phyloP scores from a whole-genome alignment of 1,139 yeast species.

The Sugiyamaella neomexicana region DNA sequence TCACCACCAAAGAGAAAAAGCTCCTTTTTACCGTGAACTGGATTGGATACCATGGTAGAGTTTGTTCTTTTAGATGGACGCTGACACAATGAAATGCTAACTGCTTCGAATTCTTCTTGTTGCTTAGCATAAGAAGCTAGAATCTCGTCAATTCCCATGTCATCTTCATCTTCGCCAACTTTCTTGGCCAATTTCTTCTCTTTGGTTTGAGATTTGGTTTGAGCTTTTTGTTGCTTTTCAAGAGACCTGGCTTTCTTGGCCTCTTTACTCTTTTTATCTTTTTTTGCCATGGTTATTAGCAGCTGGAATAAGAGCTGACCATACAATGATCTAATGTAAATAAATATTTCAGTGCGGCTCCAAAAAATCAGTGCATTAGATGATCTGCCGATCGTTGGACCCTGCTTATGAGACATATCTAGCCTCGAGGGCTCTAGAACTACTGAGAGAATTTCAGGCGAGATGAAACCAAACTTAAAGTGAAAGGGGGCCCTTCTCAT shows the following conservation, averaged over 20 bases:
- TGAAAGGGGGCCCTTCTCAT: too few species aligned
- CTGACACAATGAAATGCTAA: slow-evolving; percentile 56
- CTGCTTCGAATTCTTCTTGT: slow-evolving; percentile 76
- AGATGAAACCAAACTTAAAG: too few species aligned
- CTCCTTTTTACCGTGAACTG: slow-evolving; percentile 74
- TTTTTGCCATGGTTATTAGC: slow-evolving; percentile 60
- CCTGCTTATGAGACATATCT: not conserved
- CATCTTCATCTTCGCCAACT: slow-evolving; percentile 77
- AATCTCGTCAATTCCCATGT: slow-evolving; percentile 82
- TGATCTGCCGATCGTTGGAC: slow-evolving; percentile 1
- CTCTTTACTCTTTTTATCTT: slow-evolving; percentile 84
- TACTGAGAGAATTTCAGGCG: too few species aligned
- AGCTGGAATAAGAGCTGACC: not conserved
- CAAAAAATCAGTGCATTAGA: not conserved
- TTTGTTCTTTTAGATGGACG: slow-evolving; percentile 72
- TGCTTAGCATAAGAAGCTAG: slow-evolving; percentile 72
- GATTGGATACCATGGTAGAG: slow-evolving; percentile 73
- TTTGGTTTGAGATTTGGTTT: slow-evolving; percentile 69
- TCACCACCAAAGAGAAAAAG: slow-evolving; percentile 91
- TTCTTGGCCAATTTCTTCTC: slow-evolving; percentile 75
- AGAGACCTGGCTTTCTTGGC: slow-evolving; percentile 89
- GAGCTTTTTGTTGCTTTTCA: slow-evolving; percentile 76
- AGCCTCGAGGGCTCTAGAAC: not conserved
- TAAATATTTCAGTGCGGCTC: not conserved
- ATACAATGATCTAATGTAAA: not conserved